Conservation (phyloP, 1,284 basidiomycete species). For the Wolfiporia cocos region DNA sequence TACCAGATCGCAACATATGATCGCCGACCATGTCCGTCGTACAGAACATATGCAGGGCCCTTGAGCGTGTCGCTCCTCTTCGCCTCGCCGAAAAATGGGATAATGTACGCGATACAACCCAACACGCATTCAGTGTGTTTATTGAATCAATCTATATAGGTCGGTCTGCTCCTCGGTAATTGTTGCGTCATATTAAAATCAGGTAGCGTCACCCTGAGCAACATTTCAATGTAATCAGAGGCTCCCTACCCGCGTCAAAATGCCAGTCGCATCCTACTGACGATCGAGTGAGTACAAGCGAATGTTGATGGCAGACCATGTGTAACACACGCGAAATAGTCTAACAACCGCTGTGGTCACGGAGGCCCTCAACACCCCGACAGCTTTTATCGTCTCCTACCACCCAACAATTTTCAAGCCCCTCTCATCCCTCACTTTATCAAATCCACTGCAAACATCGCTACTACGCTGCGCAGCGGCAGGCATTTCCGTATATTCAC, state of each 20-base stretch:
- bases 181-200: slow-evolving; percentile 2
- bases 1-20: background rate
- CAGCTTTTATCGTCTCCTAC: slow-evolving; percentile 77
- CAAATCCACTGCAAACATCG: slow-evolving; percentile 74
- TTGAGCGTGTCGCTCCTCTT: slow-evolving; percentile 84
- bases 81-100: slow-evolving; percentile 86
- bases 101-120: slow-evolving; percentile 79
- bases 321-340: slow-evolving; percentile 33
- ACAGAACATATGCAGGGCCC: slow-evolving; percentile 51
- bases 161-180: slow-evolving; percentile 76
- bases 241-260: slow-evolving; percentile 56
- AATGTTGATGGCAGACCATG: background rate
- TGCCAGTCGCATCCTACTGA: slow-evolving; percentile 68
- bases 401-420: slow-evolving; percentile 88
- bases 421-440: slow-evolving; percentile 72
- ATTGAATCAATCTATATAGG: slow-evolving; percentile 55
- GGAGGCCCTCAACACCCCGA: slow-evolving; percentile 64
- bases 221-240: slow-evolving; percentile 39
- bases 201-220: background rate
- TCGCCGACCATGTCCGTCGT: slow-evolving; percentile 28
- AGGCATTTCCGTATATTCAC: slow-evolving; percentile 83
- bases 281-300: slow-evolving; percentile 63
- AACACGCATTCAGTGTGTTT: no score
- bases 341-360: slow-evolving; percentile 73
- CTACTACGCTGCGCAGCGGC: slow-evolving; percentile 75